Evolutionary conservation across 805 yeast genomes (phyloP).

Genomic region (Komagataella kurtzmanii): DNA sequence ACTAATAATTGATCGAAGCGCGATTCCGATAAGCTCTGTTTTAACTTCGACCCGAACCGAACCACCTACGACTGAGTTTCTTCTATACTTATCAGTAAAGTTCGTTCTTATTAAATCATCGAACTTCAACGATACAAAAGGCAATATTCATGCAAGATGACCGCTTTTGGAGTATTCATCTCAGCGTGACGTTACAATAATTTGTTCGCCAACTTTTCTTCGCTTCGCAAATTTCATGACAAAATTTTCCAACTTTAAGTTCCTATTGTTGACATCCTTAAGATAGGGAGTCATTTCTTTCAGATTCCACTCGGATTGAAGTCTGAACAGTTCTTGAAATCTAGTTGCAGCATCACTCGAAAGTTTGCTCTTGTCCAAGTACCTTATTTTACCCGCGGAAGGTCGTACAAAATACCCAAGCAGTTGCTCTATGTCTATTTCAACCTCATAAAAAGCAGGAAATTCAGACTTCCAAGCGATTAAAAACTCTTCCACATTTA

Average conservation of each 20-base stretch:
- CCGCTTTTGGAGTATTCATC: too few species aligned
- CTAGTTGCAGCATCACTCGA: slow-evolving; percentile 34
- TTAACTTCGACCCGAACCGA: too few species aligned
- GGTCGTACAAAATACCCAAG: slow-evolving; percentile 44
- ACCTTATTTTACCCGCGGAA: slow-evolving; percentile 29
- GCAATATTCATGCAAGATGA: too few species aligned
- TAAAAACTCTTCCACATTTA: slow-evolving; percentile 35
- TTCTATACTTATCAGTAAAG: too few species aligned
- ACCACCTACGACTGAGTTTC: too few species aligned
- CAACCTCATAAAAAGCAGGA: slow-evolving; percentile 50
- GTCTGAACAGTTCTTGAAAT: slow-evolving; percentile 34
- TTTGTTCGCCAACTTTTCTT: slow-evolving; percentile 28
- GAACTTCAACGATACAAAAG: neutral
- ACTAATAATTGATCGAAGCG: too few species aligned
- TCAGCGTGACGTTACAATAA: slow-evolving; percentile 7
- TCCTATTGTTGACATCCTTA: slow-evolving; percentile 39
- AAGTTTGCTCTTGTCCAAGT: slow-evolving; percentile 33
- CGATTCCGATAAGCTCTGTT: too few species aligned
- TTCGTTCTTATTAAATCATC: too few species aligned
- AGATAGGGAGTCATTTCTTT: slow-evolving; percentile 52
- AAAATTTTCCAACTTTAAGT: slow-evolving; percentile 41
- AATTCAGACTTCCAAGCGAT: slow-evolving; percentile 49
- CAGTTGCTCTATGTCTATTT: slow-evolving; percentile 39
- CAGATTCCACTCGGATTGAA: slow-evolving; percentile 49
- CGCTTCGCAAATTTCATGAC: slow-evolving; percentile 51